These are phyloP conservation scores for Torulaspora gathmanii DNA, from an alignment of 805 yeast species.

Conservation along the genomic window DNA sequence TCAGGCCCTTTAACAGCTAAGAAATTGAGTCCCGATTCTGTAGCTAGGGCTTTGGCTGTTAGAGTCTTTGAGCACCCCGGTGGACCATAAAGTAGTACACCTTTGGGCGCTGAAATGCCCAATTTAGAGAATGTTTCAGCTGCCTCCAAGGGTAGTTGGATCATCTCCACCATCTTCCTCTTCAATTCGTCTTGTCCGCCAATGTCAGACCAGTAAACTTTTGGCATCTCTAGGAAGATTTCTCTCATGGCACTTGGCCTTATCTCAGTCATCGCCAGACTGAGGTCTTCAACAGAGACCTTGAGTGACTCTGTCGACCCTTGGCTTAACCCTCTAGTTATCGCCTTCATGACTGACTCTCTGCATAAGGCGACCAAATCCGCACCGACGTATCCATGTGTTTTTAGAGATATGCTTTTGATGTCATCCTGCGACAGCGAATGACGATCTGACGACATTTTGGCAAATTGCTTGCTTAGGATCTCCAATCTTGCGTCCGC, in stretches of 20 bases:
- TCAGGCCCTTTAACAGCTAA: constrained; percentile 97
- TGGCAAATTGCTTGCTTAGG: constrained; percentile 53
- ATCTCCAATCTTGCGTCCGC: constrained; percentile 73
- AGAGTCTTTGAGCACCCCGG: constrained; percentile 97
- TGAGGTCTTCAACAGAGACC: constrained; percentile 56
- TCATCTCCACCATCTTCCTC: constrained; percentile 78
- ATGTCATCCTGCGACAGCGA: constrained; percentile 52
- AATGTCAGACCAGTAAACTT: constrained; percentile 87
- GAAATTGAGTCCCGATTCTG: constrained; percentile 91
- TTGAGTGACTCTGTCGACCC: constrained; percentile 36
- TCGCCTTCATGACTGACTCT: constrained; percentile 82
- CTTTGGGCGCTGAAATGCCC: constrained; percentile 89
- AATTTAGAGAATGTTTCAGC: constrained; percentile 67
- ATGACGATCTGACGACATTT: constrained; percentile 44
- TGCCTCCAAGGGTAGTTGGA: constrained; percentile 84
- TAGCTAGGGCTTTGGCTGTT: constrained; percentile 92
- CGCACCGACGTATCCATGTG: constrained; percentile 98
- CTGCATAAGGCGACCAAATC: constrained; percentile 83
- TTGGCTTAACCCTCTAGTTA: constrained; percentile 51
- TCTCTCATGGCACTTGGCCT: constrained; percentile 98
- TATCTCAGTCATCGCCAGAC: constrained; percentile 67
- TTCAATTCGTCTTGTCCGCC: constrained; percentile 91
- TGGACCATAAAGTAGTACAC: constrained; percentile 91
- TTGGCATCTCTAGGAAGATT: constrained; percentile 89
- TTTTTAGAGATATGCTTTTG: constrained; percentile 59